Base-by-base conservation (phyloP, 495 filamentous ascomycete species). In the Podospora pseudoanserina region DNA sequence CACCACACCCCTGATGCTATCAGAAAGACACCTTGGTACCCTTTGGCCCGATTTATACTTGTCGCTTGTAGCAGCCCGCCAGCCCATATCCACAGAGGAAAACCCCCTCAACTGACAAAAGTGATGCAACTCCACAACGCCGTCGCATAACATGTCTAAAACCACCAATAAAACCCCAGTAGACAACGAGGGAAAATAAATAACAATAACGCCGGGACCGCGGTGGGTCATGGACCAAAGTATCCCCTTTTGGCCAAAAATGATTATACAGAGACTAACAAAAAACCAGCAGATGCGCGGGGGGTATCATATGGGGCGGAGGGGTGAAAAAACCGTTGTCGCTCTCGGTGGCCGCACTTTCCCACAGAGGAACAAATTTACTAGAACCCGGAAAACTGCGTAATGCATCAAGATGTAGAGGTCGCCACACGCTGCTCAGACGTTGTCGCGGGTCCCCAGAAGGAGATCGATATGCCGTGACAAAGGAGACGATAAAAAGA, bases 131-230 rank as follows among this genome's bases (percentile, higher is more conserved):
- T 61, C 59, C 59, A 13, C 9, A 63, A 63, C 61, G 61, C 61
- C 61, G 30, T 63, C 61, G 61, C 61, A 63, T 49, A 49, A 49
- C 3, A 63, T 63, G 61, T 63, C 61, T 63, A 63, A 32, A 44
- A 53, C 61, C 61, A 63, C 13, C 39, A 61, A 27, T 23, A 32
- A 60, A 30, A 32, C 30, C 30, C 4, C 16, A 26, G 32, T 18
- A 28, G 13, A 13, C 26, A 28, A 61, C 26, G 18, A 63, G 34
- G 32, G n/a, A 39, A 63, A 49, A 63, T n/a, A 63, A 63, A 19
- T 18, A 39, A 39, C 28, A 34, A 63, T 39, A 63, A 63, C 61
- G 61, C 61, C 61, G 61, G 32, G 30, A 63, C 61, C 61, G 23
- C 61, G 23, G 27, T 5, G 61, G 61, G 61, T 44, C 61, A 63